A percentile compares a stretch with the other conserved stretches of the same genome.
Evolutionary conservation across 2,329 filamentous ascomycete genomes (phyloP).

Genomic region (Shiraia sp.): DNA sequence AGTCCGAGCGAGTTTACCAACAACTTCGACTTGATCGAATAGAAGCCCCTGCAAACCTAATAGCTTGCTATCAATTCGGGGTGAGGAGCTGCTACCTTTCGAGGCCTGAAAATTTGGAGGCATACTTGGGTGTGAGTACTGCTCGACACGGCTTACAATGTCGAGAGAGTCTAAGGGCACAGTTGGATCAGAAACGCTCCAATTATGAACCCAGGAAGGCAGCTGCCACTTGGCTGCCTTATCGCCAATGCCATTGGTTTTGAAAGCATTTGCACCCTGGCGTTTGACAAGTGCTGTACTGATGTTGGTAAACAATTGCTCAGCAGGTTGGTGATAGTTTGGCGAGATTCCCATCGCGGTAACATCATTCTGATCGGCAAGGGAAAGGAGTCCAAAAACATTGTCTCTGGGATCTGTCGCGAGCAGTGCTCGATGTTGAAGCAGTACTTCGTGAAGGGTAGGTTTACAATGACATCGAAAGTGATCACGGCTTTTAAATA

Average conservation of each 20-base stretch:
- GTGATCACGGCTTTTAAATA: constrained; percentile 7
- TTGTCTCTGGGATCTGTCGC: constrained; percentile 19
- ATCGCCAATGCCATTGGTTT: constrained; percentile 4
- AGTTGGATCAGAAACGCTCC: constrained; percentile 12
- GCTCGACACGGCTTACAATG: neutral
- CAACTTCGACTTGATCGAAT: constrained; percentile 8
- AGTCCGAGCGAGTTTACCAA: constrained; percentile 8
- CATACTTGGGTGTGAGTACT: neutral
- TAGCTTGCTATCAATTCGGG: constrained; percentile 2
- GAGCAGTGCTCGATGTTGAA: constrained; percentile 9
- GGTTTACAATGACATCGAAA: constrained; percentile 4
- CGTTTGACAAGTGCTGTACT: constrained; percentile 2
- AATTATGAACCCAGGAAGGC: constrained; percentile 19
- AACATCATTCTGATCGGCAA: constrained; percentile 5
- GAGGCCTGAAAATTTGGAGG: constrained; percentile 4
- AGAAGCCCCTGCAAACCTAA: constrained; percentile 9
- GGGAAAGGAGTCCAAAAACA: constrained; percentile 15
- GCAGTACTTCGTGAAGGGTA: constrained; percentile 7
- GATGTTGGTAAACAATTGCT: constrained; percentile 10
- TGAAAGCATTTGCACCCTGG: constrained; percentile 7
- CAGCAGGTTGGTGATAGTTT: constrained; percentile 9
- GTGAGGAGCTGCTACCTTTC: neutral
- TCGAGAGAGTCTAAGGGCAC: constrained; percentile 4
- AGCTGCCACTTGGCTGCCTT: constrained; percentile 1
- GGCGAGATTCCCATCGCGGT: constrained; percentile 4